A percentile compares a stretch with the other conserved stretches of the same genome.
These are phyloP conservation scores for Bonnemaisonia californica DNA, from an alignment of 31 red algal species.

Conservation along the genomic window DNA sequence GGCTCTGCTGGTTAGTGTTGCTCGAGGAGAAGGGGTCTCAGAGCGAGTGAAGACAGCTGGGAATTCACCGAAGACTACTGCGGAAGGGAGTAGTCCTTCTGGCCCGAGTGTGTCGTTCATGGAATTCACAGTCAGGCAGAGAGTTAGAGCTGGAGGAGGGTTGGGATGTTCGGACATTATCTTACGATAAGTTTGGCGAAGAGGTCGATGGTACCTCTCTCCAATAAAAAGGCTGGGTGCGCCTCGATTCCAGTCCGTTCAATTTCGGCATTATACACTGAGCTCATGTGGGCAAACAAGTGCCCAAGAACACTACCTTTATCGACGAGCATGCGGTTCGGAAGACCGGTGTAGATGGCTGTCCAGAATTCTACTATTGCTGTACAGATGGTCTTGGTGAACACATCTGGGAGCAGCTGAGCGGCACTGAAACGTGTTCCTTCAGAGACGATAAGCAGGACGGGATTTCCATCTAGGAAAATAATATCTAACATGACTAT, in stretches of 20 bases:
- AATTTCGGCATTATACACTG: too few relatives aligned
- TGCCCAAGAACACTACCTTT: constrained; percentile 11
- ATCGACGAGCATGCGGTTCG: constrained; percentile 54
- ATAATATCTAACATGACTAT: constrained; percentile 28
- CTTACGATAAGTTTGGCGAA: too few relatives aligned
- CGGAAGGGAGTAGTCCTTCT: constrained; percentile 33
- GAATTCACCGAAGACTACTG: too few relatives aligned
- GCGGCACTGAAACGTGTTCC: neutral
- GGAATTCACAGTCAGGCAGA: too few relatives aligned
- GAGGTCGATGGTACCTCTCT: too few relatives aligned
- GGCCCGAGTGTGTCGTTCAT: constrained; percentile 21
- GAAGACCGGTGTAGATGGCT: too few relatives aligned
- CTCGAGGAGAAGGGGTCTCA: neutral
- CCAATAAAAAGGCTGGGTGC: too few relatives aligned
- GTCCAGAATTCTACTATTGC: neutral
- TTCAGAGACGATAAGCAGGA: constrained; percentile 43
- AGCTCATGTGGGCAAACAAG: constrained; percentile 12
- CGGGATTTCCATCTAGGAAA: neutral
- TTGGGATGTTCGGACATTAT: too few relatives aligned
- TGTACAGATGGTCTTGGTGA: neutral
- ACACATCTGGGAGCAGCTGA: neutral
- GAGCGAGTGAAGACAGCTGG: too few relatives aligned
- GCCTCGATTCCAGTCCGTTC: too few relatives aligned
- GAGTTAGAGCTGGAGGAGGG: too few relatives aligned
- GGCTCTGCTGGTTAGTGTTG: neutral